Conservation (phyloP, 2,329 filamentous ascomycete genomes). For the Lecanoromycetidae sp. region DNA sequence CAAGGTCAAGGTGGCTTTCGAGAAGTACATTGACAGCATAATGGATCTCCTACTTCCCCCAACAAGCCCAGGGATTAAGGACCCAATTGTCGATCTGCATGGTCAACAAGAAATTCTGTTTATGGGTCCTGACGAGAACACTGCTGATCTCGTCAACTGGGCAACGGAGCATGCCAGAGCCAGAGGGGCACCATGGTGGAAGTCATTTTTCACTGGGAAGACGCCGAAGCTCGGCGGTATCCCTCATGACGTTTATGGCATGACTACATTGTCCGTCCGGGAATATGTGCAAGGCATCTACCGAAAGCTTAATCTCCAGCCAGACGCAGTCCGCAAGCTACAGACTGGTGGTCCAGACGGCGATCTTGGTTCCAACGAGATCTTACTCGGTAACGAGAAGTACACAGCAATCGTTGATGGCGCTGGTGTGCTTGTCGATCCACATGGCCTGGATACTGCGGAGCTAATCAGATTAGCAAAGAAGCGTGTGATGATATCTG, state of each 20-base stretch:
- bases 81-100: conserved; percentile 90
- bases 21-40: conserved; percentile 99
- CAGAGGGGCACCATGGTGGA: conserved; percentile 94
- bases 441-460: conserved; percentile 70
- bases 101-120: conserved; percentile 95
- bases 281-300: conserved; percentile 96
- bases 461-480: conserved; percentile 79
- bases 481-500: conserved; percentile 73
- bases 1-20: conserved; percentile 81
- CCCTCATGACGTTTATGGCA: conserved; percentile 89
- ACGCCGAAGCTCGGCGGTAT: conserved; percentile 92
- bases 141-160: conserved; percentile 93
- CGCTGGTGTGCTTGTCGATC: conserved; percentile 85
- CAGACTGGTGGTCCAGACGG: conserved; percentile 96
- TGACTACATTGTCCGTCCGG: conserved; percentile 93
- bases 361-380: conserved; percentile 95
- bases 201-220: conserved; percentile 99
- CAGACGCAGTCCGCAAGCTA: conserved; percentile 75
- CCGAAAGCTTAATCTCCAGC: conserved; percentile 84
- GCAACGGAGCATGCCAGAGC: conserved; percentile 86
- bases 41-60: conserved; percentile 86
- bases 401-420: conserved; percentile 95
- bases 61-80: conserved; percentile 91
- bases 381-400: conserved; percentile 87
- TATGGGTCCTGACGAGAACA: conserved; percentile 98